These are phyloP conservation scores for Biscutella laevigata DNA, from an alignment of 441 rosid genomes.

Conservation along the genomic window DNA sequence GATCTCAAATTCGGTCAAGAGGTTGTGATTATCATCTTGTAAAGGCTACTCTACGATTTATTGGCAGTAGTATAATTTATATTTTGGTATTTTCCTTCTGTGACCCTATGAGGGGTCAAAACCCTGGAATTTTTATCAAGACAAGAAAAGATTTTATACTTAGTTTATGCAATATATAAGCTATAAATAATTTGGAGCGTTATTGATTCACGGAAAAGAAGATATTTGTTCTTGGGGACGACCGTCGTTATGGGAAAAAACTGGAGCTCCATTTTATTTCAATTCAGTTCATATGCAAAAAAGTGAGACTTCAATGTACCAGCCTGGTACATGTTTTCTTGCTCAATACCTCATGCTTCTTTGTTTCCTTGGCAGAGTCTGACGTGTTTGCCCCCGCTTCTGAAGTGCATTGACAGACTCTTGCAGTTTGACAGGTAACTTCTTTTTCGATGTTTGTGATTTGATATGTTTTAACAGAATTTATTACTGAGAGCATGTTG, in stretches of 20 bases:
- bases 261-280: neutral
- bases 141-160: neutral
- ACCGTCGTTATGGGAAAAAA: neutral
- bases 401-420: slow-evolving; percentile 91
- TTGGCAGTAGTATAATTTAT: neutral
- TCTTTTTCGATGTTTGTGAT: slow-evolving; percentile 17
- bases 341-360: slow-evolving; percentile 15
- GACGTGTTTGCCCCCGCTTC: slow-evolving; percentile 70
- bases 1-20: slow-evolving; percentile 90
- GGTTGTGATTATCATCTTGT: slow-evolving; percentile 43
- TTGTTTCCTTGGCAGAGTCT: slow-evolving; percentile 58
- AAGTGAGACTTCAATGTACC: neutral
- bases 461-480: slow-evolving; percentile 5
- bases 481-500: slow-evolving; percentile 15
- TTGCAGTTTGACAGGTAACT: slow-evolving; percentile 89
- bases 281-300: neutral
- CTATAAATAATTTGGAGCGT: neutral
- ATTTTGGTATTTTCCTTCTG: neutral
- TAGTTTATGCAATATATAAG: neutral
- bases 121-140: neutral
- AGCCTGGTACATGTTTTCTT: neutral
- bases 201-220: neutral
- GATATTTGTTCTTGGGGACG: neutral
- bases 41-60: slow-evolving; percentile 7
- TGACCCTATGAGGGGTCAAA: neutral